These are phyloP conservation scores for Myxozyma neotropica DNA, from an alignment of 805 yeast genomes.

Conservation along the genomic window DNA sequence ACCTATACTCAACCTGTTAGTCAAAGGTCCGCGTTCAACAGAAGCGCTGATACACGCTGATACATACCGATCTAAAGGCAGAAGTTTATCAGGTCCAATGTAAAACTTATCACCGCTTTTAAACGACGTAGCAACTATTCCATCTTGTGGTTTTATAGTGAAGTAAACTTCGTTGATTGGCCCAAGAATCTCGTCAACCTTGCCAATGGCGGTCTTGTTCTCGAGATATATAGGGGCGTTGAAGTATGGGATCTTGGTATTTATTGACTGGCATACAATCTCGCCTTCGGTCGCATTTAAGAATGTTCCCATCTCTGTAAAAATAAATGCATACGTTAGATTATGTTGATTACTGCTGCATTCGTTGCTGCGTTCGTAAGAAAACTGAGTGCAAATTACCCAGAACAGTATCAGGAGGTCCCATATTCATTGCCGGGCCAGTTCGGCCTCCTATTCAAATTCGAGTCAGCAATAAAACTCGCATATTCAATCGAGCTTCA, in stretches of 20 bases:
- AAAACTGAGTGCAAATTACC: constrained; percentile 24
- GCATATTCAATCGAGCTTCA: neutral
- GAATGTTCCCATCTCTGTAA: constrained; percentile 84
- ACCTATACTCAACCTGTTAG: constrained; percentile 38
- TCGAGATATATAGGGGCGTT: constrained; percentile 98
- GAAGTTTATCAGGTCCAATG: constrained; percentile 91
- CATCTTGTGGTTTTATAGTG: constrained; percentile 94
- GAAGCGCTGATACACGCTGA: no score
- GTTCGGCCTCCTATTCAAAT: constrained; percentile 60
- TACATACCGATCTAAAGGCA: constrained; percentile 79
- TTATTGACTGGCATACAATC: constrained; percentile 92
- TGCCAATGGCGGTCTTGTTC: constrained; percentile 94
- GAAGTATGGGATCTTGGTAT: constrained; percentile 93
- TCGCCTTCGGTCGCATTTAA: constrained; percentile 95
- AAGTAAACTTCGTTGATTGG: constrained; percentile 97
- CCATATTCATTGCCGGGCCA: constrained; percentile 75
- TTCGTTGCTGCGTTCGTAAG: neutral
- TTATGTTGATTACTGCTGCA: no score
- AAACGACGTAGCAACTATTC: constrained; percentile 91
- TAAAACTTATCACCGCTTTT: constrained; percentile 94
- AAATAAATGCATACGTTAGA: neutral
- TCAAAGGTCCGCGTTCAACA: neutral
- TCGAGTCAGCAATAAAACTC: neutral
- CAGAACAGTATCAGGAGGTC: constrained; percentile 90
- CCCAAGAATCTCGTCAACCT: constrained; percentile 97